phyloP scores from a whole-genome alignment of 2,329 filamentous ascomycete species.

The Cladosporium sp. region DNA sequence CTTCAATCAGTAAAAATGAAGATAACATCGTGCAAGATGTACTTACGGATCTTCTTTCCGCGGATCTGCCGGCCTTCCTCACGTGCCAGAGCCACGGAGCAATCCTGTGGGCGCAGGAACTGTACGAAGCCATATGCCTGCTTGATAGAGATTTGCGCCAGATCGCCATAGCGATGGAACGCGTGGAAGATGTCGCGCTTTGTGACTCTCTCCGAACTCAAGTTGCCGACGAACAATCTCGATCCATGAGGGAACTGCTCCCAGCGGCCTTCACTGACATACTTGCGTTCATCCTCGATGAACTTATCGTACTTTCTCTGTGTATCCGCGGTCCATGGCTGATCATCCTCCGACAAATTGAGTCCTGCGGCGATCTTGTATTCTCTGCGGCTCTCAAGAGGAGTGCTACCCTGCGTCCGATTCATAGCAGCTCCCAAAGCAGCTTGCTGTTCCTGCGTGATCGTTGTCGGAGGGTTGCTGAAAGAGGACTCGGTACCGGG shows the following conservation, averaged over 20 bases:
- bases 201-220: conserved; percentile 87
- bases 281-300: conserved; percentile 66
- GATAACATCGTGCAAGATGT: neutral
- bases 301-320: conserved; percentile 70
- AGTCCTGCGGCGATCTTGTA: conserved; percentile 27
- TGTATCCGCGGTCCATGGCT: conserved; percentile 52
- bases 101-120: conserved; percentile 74
- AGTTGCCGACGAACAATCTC: conserved; percentile 82
- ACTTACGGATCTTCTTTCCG: conserved; percentile 90
- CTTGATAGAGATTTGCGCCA: conserved; percentile 95
- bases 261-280: conserved; percentile 75
- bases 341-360: conserved; percentile 41
- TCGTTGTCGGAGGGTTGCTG: neutral
- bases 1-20: conserved; percentile 27
- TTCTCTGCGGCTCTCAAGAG: conserved; percentile 28
- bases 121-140: conserved; percentile 97
- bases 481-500: neutral
- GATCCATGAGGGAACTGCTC: conserved; percentile 74
- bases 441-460: conserved; percentile 4
- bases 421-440: conserved; percentile 1
- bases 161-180: conserved; percentile 77
- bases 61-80: conserved; percentile 79
- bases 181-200: conserved; percentile 91
- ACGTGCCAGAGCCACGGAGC: conserved; percentile 66
- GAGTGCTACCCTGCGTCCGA: conserved; percentile 13